These are phyloP conservation scores for Colletotrichum spinosum DNA, from an alignment of 2,329 filamentous ascomycete species.

Conservation along the genomic window DNA sequence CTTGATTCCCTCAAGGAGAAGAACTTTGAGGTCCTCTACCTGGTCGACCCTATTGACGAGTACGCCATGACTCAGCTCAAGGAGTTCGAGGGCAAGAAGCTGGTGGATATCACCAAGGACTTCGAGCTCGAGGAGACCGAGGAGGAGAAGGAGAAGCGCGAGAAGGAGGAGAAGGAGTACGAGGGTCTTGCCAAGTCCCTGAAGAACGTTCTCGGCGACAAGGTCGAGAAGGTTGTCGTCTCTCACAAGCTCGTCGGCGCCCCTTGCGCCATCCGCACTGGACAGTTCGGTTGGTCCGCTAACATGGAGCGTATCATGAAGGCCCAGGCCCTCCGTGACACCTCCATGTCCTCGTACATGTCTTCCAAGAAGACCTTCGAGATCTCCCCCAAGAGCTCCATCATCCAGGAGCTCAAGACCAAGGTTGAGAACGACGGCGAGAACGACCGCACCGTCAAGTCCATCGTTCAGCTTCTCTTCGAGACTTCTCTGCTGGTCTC, in stretches of 20 bases:
- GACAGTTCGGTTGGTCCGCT: slow-evolving; percentile 99
- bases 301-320: slow-evolving; percentile 99
- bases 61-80: slow-evolving; percentile 99
- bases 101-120: slow-evolving; percentile 99
- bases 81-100: slow-evolving; percentile 99
- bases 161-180: slow-evolving; percentile 98
- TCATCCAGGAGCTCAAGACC: slow-evolving; percentile 99
- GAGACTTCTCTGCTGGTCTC: slow-evolving; percentile 99
- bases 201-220: slow-evolving; percentile 99
- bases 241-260: slow-evolving; percentile 95
- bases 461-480: slow-evolving; percentile 97
- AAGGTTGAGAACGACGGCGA: slow-evolving; percentile 98
- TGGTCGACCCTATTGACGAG: slow-evolving; percentile 99
- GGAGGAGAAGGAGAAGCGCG: slow-evolving; percentile 96
- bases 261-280: slow-evolving; percentile 98
- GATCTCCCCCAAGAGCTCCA: slow-evolving; percentile 98
- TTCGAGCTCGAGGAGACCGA: slow-evolving; percentile 99
- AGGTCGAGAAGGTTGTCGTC: slow-evolving; percentile 99
- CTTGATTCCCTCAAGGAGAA: slow-evolving; percentile 98
- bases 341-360: slow-evolving; percentile 99
- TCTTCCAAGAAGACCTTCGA: slow-evolving; percentile 99
- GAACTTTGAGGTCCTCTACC: slow-evolving; percentile 99
- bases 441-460: slow-evolving; percentile 99
- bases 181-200: slow-evolving; percentile 94
- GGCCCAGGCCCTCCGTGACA: slow-evolving; percentile 99